These are phyloP conservation scores for Groenewaldozyma auringiensis DNA, from an alignment of 1,139 yeast species.

Conservation along the genomic window DNA sequence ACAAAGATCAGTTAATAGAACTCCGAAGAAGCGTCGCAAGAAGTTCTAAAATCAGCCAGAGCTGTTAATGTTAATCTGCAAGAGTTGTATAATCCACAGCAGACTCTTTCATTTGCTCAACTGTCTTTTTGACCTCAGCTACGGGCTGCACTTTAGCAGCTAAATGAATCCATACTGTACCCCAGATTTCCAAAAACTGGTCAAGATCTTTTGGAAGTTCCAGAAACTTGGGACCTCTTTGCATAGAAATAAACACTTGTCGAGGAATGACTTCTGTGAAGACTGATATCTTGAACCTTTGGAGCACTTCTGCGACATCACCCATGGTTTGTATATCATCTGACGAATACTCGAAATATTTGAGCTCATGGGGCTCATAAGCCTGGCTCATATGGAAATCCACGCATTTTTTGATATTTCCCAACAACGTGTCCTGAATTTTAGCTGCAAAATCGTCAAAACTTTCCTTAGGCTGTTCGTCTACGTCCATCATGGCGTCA, in stretches of 20 bases:
- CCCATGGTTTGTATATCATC: constrained; percentile 31
- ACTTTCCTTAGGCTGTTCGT: constrained; percentile 3
- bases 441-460: constrained; percentile 11
- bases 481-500: constrained; percentile 5
- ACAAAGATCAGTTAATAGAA: background rate
- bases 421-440: constrained; percentile 38
- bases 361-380: constrained; percentile 50
- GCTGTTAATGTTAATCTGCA: background rate
- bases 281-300: constrained; percentile 50
- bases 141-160: constrained; percentile 1
- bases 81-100: constrained; percentile 2
- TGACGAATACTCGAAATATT: constrained; percentile 42
- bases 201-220: constrained; percentile 20
- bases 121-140: background rate
- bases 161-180: constrained; percentile 30
- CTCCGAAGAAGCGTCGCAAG: background rate
- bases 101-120: constrained; percentile 1
- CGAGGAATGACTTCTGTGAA: constrained; percentile 37
- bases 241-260: constrained; percentile 10
- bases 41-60: background rate
- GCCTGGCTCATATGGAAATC: constrained; percentile 46
- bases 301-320: constrained; percentile 40
- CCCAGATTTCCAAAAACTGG: constrained; percentile 49
- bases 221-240: constrained; percentile 20
- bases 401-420: constrained; percentile 40